These are phyloP conservation scores for Tolypocladium paradoxum DNA, from an alignment of 2,329 filamentous ascomycete genomes.

Conservation along the genomic window DNA sequence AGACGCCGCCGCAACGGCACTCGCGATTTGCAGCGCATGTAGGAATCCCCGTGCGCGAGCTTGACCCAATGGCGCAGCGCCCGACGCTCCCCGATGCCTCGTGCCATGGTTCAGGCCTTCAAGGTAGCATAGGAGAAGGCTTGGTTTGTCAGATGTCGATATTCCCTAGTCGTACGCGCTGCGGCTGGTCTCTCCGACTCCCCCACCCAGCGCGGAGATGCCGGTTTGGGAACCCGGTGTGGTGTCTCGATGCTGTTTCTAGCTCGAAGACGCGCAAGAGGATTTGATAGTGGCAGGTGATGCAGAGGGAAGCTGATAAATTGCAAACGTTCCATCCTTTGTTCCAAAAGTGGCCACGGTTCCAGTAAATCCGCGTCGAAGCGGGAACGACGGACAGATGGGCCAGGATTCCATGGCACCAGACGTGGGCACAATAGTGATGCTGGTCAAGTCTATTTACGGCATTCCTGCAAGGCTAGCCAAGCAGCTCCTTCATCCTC, in stretches of 20 bases:
- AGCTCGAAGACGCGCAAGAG: neutral
- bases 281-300: too few species aligned
- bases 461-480: neutral
- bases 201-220: neutral
- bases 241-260: neutral
- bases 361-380: too few species aligned
- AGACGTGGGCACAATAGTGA: too few species aligned
- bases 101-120: neutral
- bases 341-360: neutral
- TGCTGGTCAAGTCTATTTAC: neutral
- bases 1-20: neutral
- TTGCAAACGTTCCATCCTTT: neutral
- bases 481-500: slow-evolving; percentile 22
- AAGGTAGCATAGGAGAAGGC: neutral
- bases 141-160: neutral
- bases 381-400: neutral
- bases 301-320: neutral
- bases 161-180: neutral
- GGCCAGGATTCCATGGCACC: too few species aligned
- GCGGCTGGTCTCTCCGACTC: neutral
- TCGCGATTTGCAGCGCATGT: neutral
- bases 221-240: neutral
- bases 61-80: neutral
- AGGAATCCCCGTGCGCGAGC: neutral
- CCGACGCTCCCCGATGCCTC: neutral